Evolutionary conservation across 2,329 filamentous ascomycete genomes (phyloP).

Genomic region (Xylaria sp.): DNA sequence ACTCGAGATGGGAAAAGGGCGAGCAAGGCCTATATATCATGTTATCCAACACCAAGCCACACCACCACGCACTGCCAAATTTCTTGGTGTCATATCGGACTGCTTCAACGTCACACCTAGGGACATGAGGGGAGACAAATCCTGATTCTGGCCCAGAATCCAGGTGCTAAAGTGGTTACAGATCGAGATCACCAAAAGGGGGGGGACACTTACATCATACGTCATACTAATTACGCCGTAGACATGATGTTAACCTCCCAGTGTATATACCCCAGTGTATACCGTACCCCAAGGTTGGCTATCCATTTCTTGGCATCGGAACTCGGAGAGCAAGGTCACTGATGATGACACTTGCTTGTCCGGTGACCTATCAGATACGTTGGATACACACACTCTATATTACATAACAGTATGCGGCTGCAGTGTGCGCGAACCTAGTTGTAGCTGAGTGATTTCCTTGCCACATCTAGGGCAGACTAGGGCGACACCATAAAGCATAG

Average conservation of each 20-base stretch:
- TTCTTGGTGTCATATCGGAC: slow-evolving; percentile 30
- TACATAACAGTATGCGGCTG: too few relatives aligned
- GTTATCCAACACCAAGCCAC: slow-evolving; percentile 6
- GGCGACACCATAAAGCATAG: too few relatives aligned
- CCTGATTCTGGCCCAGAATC: slow-evolving; percentile 37
- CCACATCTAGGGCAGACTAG: too few relatives aligned
- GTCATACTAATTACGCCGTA: slow-evolving; percentile 26
- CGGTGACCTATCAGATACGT: too few relatives aligned
- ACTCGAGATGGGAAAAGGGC: not conserved
- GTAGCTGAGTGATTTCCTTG: too few relatives aligned
- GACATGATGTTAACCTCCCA: slow-evolving; percentile 1
- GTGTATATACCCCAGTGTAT: not conserved
- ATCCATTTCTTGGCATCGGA: slow-evolving; percentile 17
- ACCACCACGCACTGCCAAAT: not conserved
- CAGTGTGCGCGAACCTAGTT: too few relatives aligned
- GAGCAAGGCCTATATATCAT: slow-evolving; percentile 23
- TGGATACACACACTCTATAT: too few relatives aligned
- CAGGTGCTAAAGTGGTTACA: slow-evolving; percentile 25
- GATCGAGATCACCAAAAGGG: slow-evolving; percentile 37
- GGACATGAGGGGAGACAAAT: slow-evolving; percentile 27
- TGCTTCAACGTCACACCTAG: slow-evolving; percentile 37
- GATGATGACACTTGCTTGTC: not conserved
- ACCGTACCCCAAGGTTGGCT: not conserved
- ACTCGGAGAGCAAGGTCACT: slow-evolving; percentile 16
- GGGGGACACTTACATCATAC: slow-evolving; percentile 37